These are phyloP conservation scores for Globisporangium okanoganense DNA, from an alignment of 352 stramenopile species.

Conservation along the genomic window DNA sequence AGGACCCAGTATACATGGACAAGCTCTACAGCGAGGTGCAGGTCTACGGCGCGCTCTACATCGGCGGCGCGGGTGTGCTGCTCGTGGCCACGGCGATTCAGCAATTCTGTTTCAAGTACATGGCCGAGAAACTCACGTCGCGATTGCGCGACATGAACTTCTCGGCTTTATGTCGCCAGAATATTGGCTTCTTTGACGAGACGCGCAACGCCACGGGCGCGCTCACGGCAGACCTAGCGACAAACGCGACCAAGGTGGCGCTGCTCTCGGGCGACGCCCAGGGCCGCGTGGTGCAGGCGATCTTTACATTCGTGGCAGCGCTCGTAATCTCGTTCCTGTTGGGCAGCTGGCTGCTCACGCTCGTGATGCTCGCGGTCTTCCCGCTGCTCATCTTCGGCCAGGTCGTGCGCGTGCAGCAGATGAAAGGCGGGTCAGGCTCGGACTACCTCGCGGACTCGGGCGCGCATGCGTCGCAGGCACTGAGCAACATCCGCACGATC, in stretches of 20 bases:
- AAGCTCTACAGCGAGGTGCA: constrained; percentile 23
- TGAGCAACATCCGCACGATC: constrained; percentile 38
- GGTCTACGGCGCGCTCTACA: constrained; percentile 28
- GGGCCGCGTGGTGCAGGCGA: constrained; percentile 37
- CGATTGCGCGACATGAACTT: constrained; percentile 47
- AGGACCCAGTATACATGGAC: constrained; percentile 20
- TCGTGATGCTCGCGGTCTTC: constrained; percentile 17
- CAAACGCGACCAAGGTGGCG: constrained; percentile 44
- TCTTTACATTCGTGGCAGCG: constrained; percentile 32
- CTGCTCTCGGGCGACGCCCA: constrained; percentile 36
- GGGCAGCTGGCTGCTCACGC: constrained; percentile 17
- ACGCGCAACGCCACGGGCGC: constrained; percentile 39
- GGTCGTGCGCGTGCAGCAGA: constrained; percentile 23
- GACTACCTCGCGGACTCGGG: constrained; percentile 30
- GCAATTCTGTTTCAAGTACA: constrained; percentile 44
- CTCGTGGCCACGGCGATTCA: constrained; percentile 30
- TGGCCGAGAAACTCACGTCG: constrained; percentile 45
- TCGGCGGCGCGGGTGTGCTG: constrained; percentile 27
- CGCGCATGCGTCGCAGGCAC: constrained; percentile 41
- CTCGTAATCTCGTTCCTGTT: constrained; percentile 13
- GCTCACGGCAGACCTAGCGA: constrained; percentile 50
- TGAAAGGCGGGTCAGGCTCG: constrained; percentile 12
- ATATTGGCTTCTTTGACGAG: constrained; percentile 69
- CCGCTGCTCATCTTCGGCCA: constrained; percentile 22
- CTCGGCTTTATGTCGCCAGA: constrained; percentile 36